Base-by-base conservation (phyloP, 805 yeast genomes). In the Candida sithepensis region DNA sequence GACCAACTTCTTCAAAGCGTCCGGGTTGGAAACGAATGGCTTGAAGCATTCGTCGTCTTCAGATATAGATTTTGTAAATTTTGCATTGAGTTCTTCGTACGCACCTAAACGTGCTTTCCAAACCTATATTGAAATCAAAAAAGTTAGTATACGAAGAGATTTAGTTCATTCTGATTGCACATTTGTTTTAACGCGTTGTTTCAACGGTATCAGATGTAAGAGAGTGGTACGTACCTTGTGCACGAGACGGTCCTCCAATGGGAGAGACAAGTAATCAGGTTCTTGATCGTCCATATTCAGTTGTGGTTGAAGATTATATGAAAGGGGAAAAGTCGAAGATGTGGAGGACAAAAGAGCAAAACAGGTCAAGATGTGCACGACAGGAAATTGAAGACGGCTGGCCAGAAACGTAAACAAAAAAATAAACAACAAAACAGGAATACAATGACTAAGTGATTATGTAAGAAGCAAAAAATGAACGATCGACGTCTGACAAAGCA, bases 81-180 rank as follows among this genome's bases (percentile, higher is more conserved):
- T 63, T 38, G 69, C 69, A 19, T 72, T 67, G 44, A 82, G 60
- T 56, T 87, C 92, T 46, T 82, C 85, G 64, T 91, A 92, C 0
- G 92, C 97, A 16, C 73, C 78, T 46, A 78, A 69, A 50, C 99
- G 81, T 13, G 82, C 97, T 66, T 89, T 91, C 98, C 98, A 94
- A 5, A 69, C 52, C 72, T 59, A 32, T 46, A 47, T 49, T n/a
- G n/a, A n/a, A n/a, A n/a, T n/a, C n/a, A n/a, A n/a, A n/a, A n/a
- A n/a, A n/a, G n/a, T n/a, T n/a, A n/a, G n/a, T n/a, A n/a, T n/a
- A n/a, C n/a, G n/a, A n/a, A n/a, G n/a, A n/a, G n/a, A n/a, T n/a
- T n/a, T n/a, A n/a, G n/a, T n/a, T n/a, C n/a, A n/a, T n/a, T n/a
- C n/a, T n/a, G n/a, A n/a, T n/a, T n/a, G n/a, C n/a, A 24, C 28